Evolutionary conservation across 2,329 filamentous ascomycete species (phyloP).

Genomic region (Nemania sp.): DNA sequence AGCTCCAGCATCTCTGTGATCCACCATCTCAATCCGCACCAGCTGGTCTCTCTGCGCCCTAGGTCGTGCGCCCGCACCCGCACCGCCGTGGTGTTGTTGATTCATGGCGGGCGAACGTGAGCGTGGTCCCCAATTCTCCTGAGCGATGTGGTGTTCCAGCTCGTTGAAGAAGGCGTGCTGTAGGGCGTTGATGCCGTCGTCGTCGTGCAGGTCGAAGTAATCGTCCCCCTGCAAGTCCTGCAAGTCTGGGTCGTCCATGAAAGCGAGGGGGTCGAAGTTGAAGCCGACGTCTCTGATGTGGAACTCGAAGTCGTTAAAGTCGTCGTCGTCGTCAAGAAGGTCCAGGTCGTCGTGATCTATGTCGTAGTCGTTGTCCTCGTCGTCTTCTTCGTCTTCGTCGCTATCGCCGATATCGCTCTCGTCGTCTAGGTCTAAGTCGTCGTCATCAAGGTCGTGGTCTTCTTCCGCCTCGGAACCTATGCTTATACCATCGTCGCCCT

Average conservation of each 20-base stretch:
- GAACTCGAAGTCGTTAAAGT: slow-evolving; percentile 29
- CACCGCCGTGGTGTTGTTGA: slow-evolving; percentile 2
- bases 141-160: slow-evolving; percentile 27
- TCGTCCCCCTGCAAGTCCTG: slow-evolving; percentile 38
- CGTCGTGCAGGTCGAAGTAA: slow-evolving; percentile 27
- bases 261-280: slow-evolving; percentile 28
- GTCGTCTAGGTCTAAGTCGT: not conserved
- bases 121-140: slow-evolving; percentile 24
- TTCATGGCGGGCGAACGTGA: slow-evolving; percentile 26
- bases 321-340: not conserved
- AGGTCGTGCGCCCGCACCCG: not conserved
- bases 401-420: too few species aligned
- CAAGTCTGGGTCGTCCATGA: slow-evolving; percentile 29
- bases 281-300: slow-evolving; percentile 28
- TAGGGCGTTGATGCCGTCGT: slow-evolving; percentile 17
- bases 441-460: slow-evolving; percentile 2
- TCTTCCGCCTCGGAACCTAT: slow-evolving; percentile 12
- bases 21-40: slow-evolving; percentile 43
- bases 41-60: slow-evolving; percentile 42
- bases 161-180: slow-evolving; percentile 29
- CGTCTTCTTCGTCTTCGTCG: slow-evolving; percentile 20
- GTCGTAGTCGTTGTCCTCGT: not conserved
- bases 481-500: slow-evolving; percentile 7
- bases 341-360: not conserved
- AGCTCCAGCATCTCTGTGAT: slow-evolving; percentile 18